Conservation (phyloP, 208 protist genomes). For the Trypanosoma caninum region DNA sequence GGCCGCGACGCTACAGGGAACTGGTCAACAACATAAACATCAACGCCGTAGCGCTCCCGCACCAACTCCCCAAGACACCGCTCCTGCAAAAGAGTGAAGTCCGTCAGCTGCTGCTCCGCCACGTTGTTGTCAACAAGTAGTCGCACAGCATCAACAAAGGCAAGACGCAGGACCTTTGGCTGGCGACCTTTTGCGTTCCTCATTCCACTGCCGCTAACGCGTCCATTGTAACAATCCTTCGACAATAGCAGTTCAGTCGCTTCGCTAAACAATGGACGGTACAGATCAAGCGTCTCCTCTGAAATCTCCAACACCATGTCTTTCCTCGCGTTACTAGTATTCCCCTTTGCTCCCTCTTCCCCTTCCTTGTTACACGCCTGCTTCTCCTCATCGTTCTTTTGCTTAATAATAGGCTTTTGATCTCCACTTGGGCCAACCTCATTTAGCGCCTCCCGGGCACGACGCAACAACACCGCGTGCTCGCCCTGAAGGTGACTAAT, state of each 20-base stretch:
- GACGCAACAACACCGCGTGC: constrained; percentile 9
- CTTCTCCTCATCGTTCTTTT: not conserved
- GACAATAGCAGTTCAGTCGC: not conserved
- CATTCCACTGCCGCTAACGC: constrained; percentile 26
- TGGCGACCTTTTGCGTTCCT: not conserved
- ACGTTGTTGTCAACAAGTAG: constrained; percentile 35
- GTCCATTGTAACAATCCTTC: constrained; percentile 45
- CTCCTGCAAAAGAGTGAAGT: constrained; percentile 91
- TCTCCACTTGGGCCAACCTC: no score
- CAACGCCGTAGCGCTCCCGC: constrained; percentile 95
- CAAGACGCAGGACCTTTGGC: constrained; percentile 43
- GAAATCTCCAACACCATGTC: constrained; percentile 39
- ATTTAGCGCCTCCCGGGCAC: constrained; percentile 10
- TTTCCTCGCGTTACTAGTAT: not conserved
- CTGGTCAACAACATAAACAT: constrained; percentile 98
- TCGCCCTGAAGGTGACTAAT: constrained; percentile 79
- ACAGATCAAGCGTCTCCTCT: constrained; percentile 17
- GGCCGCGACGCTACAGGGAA: constrained; percentile 95
- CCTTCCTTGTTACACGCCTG: not conserved
- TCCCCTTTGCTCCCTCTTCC: not conserved
- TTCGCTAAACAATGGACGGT: constrained; percentile 17
- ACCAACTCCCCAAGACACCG: constrained; percentile 93
- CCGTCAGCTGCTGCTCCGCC: constrained; percentile 40
- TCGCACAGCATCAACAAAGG: constrained; percentile 47
- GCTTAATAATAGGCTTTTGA: no score